Evolutionary conservation across 495 filamentous ascomycete genomes (phyloP).

Genomic region (Aspergillus nidulans): DNA sequence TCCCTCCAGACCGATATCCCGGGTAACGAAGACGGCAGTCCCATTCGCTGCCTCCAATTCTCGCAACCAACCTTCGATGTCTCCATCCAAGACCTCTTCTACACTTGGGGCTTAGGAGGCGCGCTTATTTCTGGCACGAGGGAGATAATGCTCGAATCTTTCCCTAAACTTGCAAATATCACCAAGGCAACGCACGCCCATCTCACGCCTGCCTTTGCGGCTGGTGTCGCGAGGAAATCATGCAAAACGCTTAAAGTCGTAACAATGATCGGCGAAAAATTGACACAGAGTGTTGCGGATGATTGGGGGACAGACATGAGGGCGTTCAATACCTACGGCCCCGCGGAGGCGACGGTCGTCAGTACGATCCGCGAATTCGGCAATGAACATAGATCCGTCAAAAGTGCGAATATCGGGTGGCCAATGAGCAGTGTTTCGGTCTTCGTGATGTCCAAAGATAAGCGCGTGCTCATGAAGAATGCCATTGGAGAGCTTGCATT

Average conservation of each 20-base stretch:
- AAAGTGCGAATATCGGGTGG: slow-evolving; percentile 34
- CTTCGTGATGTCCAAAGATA: slow-evolving; percentile 26
- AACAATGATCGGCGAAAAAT: slow-evolving; percentile 93
- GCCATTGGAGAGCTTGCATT: slow-evolving; percentile 43
- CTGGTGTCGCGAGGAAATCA: slow-evolving; percentile 23
- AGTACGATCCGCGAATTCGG: slow-evolving; percentile 33
- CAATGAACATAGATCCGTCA: slow-evolving; percentile 23
- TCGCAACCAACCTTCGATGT: slow-evolving; percentile 38
- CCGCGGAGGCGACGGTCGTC: slow-evolving; percentile 34
- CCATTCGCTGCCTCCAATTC: slow-evolving; percentile 34
- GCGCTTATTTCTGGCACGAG: slow-evolving; percentile 31
- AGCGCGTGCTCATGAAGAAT: slow-evolving; percentile 29
- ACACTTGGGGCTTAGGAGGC: slow-evolving; percentile 35
- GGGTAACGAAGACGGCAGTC: slow-evolving; percentile 17
- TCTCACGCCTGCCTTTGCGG: slow-evolving; percentile 35
- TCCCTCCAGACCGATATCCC: slow-evolving; percentile 29
- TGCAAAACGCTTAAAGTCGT: slow-evolving; percentile 58
- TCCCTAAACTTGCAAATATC: slow-evolving; percentile 26
- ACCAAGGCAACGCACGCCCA: slow-evolving; percentile 36
- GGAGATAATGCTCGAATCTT: slow-evolving; percentile 33
- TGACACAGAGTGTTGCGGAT: slow-evolving; percentile 54
- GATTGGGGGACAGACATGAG: slow-evolving; percentile 33
- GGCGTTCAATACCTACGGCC: slow-evolving; percentile 36
- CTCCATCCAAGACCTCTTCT: slow-evolving; percentile 38
- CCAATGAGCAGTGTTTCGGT: slow-evolving; percentile 32